Conservation (phyloP, 2,329 filamentous ascomycete species). For the Arthrobotrys sinensis region DNA sequence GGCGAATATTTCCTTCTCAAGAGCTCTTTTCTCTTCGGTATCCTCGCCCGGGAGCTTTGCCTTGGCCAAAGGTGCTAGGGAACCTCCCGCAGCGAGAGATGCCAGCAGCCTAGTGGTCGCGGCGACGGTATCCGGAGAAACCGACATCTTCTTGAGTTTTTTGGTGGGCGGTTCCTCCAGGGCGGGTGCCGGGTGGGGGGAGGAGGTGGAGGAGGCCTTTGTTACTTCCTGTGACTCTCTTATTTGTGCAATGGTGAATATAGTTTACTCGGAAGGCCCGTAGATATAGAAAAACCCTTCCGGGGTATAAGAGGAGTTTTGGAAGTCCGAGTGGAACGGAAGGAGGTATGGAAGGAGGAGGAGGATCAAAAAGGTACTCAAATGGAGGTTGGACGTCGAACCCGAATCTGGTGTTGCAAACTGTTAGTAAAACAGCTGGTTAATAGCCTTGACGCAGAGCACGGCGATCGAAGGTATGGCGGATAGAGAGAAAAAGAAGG, state of each 20-base stretch:
- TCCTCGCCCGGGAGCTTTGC: slow-evolving; percentile 84
- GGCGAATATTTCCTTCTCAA: slow-evolving; percentile 87
- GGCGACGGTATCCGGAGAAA: slow-evolving; percentile 70
- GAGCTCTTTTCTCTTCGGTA: slow-evolving; percentile 80
- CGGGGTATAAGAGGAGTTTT: neutral
- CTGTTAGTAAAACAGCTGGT: neutral
- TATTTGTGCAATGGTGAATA: slow-evolving; percentile 3
- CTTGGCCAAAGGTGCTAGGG: slow-evolving; percentile 67
- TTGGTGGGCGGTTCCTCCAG: slow-evolving; percentile 54
- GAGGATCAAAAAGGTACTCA: slow-evolving; percentile 46
- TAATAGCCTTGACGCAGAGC: neutral
- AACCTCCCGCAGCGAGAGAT: slow-evolving; percentile 68
- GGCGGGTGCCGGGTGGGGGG: slow-evolving; percentile 33
- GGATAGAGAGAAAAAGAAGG: slow-evolving; percentile 47
- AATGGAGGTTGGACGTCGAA: slow-evolving; percentile 10
- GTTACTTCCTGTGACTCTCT: slow-evolving; percentile 1
- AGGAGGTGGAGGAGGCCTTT: slow-evolving; percentile 9
- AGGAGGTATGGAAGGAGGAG: slow-evolving; percentile 15
- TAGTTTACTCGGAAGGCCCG: neutral
- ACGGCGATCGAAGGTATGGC: slow-evolving; percentile 18
- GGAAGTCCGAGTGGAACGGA: neutral
- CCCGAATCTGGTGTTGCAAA: slow-evolving; percentile 4
- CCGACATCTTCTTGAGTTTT: slow-evolving; percentile 69
- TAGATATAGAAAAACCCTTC: slow-evolving; percentile 7
- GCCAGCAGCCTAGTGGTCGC: slow-evolving; percentile 70